Conservation (phyloP, 2,329 filamentous ascomycete genomes). For the Fusarium redolens region DNA sequence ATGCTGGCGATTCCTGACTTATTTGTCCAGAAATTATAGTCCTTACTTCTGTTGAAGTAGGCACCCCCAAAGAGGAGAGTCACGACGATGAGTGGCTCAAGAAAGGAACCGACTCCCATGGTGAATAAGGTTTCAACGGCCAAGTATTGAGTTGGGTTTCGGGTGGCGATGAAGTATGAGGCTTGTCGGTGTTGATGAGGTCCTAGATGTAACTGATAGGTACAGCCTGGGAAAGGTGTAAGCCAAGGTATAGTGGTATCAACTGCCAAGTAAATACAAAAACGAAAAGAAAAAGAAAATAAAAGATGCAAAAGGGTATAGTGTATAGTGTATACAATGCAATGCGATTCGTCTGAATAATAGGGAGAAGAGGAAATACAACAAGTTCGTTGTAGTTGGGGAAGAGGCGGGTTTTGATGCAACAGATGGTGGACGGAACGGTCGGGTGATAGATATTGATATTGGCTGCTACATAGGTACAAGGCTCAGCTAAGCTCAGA, state of each 20-base stretch:
- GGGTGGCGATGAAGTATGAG: neutral
- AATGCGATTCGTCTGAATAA: neutral
- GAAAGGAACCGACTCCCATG: constrained; percentile 56
- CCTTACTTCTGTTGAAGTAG: constrained; percentile 57
- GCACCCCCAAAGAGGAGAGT: constrained; percentile 58
- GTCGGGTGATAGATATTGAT: constrained; percentile 15
- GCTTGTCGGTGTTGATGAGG: neutral
- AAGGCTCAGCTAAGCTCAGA: neutral
- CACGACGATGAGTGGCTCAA: constrained; percentile 57
- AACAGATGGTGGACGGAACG: constrained; percentile 15
- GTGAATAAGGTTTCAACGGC: neutral
- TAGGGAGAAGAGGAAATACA: neutral
- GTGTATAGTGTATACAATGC: neutral
- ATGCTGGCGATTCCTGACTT: constrained; percentile 34
- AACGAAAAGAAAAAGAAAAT: neutral
- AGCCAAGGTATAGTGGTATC: neutral
- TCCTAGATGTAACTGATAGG: neutral
- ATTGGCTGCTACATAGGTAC: constrained; percentile 1
- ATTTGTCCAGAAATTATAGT: constrained; percentile 47
- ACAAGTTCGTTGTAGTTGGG: neutral
- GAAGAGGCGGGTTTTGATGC: constrained; percentile 25
- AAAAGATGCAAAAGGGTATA: neutral
- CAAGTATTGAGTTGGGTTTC: neutral
- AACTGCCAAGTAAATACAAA: neutral
- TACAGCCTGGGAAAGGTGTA: neutral